Evolutionary conservation across 2,329 filamentous ascomycete species (phyloP).

Genomic region (Eutypella sp.): DNA sequence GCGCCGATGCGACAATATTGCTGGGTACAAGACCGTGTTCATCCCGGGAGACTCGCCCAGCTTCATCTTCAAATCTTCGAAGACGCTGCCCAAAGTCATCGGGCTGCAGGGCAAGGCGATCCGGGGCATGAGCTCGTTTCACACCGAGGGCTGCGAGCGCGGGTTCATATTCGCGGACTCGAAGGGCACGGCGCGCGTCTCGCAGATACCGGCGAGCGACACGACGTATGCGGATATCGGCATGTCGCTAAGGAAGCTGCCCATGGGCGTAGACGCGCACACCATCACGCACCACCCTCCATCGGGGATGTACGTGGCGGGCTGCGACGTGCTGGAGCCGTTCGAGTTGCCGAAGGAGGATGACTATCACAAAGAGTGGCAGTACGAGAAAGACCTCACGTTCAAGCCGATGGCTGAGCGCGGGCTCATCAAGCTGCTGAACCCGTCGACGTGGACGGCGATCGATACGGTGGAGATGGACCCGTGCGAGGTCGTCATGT

Average conservation of each 20-base stretch:
- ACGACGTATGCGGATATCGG: slow-evolving; percentile 70
- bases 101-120: slow-evolving; percentile 64
- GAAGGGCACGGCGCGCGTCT: slow-evolving; percentile 67
- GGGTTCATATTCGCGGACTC: slow-evolving; percentile 81
- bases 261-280: slow-evolving; percentile 64
- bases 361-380: slow-evolving; percentile 76
- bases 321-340: slow-evolving; percentile 60
- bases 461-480: slow-evolving; percentile 75
- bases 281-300: slow-evolving; percentile 72
- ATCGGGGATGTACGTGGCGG: slow-evolving; percentile 70
- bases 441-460: slow-evolving; percentile 68
- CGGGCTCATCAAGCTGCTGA: slow-evolving; percentile 73
- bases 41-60: slow-evolving; percentile 74
- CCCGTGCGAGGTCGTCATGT: slow-evolving; percentile 70
- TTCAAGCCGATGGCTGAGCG: slow-evolving; percentile 66
- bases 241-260: slow-evolving; percentile 68
- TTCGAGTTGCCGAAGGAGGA: slow-evolving; percentile 87
- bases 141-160: slow-evolving; percentile 70
- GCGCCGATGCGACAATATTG: slow-evolving; percentile 58
- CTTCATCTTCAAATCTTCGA: slow-evolving; percentile 78
- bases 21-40: slow-evolving; percentile 76
- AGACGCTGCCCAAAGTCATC: slow-evolving; percentile 71
- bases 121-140: slow-evolving; percentile 68
- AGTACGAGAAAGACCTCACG: slow-evolving; percentile 60
- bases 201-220: slow-evolving; percentile 58